phyloP scores from a whole-genome alignment of 2,329 filamentous ascomycete genomes.

The Thielaviopsis euricoi region DNA sequence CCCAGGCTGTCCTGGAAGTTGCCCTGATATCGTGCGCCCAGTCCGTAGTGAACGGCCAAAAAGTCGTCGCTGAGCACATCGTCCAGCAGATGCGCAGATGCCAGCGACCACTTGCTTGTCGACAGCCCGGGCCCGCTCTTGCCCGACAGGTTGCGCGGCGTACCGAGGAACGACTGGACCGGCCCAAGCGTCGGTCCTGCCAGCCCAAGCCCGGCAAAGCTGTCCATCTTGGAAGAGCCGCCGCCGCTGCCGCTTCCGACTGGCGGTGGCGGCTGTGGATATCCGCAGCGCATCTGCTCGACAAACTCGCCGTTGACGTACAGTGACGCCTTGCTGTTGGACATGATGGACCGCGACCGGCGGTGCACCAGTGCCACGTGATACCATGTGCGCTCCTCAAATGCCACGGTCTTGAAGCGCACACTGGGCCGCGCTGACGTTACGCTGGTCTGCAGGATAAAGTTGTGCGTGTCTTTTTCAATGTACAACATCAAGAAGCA shows the following conservation, averaged over 20 bases:
- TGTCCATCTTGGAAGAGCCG: conserved; percentile 38
- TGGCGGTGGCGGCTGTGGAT: conserved; percentile 58
- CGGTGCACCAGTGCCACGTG: conserved; percentile 82
- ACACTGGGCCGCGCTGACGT: conserved; percentile 75
- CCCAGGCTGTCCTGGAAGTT: conserved; percentile 96
- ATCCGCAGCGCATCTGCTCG: conserved; percentile 79
- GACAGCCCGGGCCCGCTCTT: conserved; percentile 58
- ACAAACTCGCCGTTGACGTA: conserved; percentile 89
- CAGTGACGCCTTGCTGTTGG: conserved; percentile 62
- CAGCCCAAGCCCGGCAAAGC: not conserved
- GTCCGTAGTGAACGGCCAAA: conserved; percentile 74
- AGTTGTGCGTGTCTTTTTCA: conserved; percentile 81
- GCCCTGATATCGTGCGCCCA: conserved; percentile 81
- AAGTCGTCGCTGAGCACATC: conserved; percentile 82
- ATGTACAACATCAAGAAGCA: conserved; percentile 91
- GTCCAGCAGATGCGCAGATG: conserved; percentile 76
- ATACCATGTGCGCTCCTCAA: conserved; percentile 72
- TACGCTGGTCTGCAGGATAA: conserved; percentile 92
- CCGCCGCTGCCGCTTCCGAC: conserved; percentile 43
- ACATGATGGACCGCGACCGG: conserved; percentile 52
- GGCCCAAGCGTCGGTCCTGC: conserved; percentile 31
- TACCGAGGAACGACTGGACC: conserved; percentile 86
- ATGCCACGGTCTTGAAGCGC: conserved; percentile 71
- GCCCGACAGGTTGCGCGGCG: conserved; percentile 71
- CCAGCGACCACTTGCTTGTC: conserved; percentile 71